Conservation (phyloP, 2,329 filamentous ascomycete species). For the Aspergillus latus region DNA sequence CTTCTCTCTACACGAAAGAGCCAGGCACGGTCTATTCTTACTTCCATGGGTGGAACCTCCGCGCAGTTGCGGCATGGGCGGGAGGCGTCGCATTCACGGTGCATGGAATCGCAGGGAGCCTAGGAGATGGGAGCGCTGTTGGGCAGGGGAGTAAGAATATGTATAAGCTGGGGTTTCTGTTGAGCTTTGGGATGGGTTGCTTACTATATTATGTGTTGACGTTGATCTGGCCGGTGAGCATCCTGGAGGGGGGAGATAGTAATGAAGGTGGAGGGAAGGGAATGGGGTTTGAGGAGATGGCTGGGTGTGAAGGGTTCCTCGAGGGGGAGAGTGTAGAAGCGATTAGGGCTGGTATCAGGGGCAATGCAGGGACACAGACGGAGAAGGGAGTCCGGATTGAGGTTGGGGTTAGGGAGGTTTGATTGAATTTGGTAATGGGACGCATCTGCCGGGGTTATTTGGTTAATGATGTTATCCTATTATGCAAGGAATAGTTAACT, state of each 20-base stretch:
- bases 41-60: background rate
- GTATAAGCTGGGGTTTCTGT: slow-evolving; percentile 5
- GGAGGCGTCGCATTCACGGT: background rate
- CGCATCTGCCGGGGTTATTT: too few species aligned
- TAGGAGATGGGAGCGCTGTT: background rate
- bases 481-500: too few species aligned
- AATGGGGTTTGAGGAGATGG: background rate
- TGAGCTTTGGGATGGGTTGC: background rate
- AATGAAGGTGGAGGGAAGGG: background rate
- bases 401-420: background rate
- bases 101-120: slow-evolving; percentile 1
- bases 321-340: background rate
- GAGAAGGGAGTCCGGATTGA: background rate
- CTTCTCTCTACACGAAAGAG: slow-evolving; percentile 33
- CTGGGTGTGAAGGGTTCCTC: slow-evolving; percentile 1
- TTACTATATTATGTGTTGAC: background rate
- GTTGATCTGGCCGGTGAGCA: background rate
- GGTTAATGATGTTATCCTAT: too few species aligned
- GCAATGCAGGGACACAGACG: background rate
- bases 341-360: background rate
- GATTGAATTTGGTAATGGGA: too few species aligned
- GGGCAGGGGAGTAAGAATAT: slow-evolving; percentile 5
- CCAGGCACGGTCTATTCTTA: background rate
- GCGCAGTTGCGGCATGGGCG: background rate
- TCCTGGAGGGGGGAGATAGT: too few species aligned